Evolutionary conservation across 768 basidiomycete species (phyloP).

Genomic region (Agaricus subrufescens): DNA sequence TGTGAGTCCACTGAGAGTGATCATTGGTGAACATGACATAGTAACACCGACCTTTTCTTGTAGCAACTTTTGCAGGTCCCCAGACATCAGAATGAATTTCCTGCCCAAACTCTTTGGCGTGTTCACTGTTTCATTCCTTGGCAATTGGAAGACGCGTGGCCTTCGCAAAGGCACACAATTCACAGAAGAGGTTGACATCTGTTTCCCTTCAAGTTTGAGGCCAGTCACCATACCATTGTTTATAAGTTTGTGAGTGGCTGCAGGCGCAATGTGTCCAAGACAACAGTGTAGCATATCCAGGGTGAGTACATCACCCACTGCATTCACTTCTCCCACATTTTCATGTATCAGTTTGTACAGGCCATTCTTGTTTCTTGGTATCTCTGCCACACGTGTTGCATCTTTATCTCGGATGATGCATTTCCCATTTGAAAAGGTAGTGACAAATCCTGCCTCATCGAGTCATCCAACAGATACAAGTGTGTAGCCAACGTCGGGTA

Average conservation of each 20-base stretch:
- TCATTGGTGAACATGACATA: slow-evolving; percentile 29
- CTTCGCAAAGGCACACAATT: slow-evolving; percentile 21
- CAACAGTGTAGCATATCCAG: not conserved
- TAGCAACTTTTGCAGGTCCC: slow-evolving; percentile 26
- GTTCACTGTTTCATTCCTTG: slow-evolving; percentile 19
- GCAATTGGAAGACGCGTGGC: slow-evolving; percentile 26
- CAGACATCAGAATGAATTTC: slow-evolving; percentile 32
- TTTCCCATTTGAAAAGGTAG: not conserved
- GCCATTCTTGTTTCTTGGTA: slow-evolving; percentile 9
- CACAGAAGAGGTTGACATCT: slow-evolving; percentile 11
- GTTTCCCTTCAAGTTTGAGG: slow-evolving; percentile 20
- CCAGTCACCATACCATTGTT: slow-evolving; percentile 21
- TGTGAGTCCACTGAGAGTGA: slow-evolving; percentile 10
- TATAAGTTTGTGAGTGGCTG: slow-evolving; percentile 16
- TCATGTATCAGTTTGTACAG: not conserved
- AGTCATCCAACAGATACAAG: slow-evolving; percentile 13
- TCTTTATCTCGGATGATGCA: slow-evolving; percentile 18
- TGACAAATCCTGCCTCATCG: not conserved
- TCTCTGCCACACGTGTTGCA: slow-evolving; percentile 14
- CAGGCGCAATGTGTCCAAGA: not conserved
- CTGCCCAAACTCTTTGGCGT: slow-evolving; percentile 14
- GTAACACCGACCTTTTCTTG: slow-evolving; percentile 17
- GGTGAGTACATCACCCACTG: not conserved
- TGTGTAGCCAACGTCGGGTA: slow-evolving; percentile 32
- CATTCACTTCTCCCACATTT: slow-evolving; percentile 2